phyloP scores from a whole-genome alignment of 148 eudicot species.

The Drosera capensis region DNA sequence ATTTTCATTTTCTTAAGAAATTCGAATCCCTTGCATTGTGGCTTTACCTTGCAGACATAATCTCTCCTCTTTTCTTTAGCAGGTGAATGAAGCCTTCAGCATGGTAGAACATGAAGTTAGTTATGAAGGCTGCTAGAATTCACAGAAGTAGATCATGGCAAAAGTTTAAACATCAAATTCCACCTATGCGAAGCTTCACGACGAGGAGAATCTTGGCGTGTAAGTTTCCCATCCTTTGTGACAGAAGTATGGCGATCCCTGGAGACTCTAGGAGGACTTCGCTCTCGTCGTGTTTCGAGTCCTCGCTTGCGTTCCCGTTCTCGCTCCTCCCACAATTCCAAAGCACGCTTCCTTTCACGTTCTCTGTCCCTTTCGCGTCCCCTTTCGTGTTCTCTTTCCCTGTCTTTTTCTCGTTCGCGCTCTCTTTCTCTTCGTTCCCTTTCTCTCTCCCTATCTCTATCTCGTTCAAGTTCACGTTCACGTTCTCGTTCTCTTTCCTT shows the following conservation, averaged over 20 bases:
- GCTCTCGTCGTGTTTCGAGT: too few relatives aligned
- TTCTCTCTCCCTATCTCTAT: too few relatives aligned
- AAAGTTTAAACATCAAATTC: slow-evolving; percentile 45
- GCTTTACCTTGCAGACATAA: slow-evolving; percentile 96
- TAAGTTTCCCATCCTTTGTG: slow-evolving; percentile 46
- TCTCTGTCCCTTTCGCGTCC: too few relatives aligned
- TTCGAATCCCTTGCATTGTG: slow-evolving; percentile 30
- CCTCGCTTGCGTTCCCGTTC: too few relatives aligned
- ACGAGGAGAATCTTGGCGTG: slow-evolving; percentile 69
- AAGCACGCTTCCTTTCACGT: too few relatives aligned
- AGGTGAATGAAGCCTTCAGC: slow-evolving; percentile 97
- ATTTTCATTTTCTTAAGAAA: slow-evolving; percentile 17
- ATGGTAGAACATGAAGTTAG: slow-evolving; percentile 88
- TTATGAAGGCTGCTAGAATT: slow-evolving; percentile 42
- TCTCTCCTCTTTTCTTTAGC: slow-evolving; percentile 92
- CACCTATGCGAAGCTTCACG: slow-evolving; percentile 85
- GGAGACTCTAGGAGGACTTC: slow-evolving; percentile 55
- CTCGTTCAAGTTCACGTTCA: slow-evolving; percentile 21
- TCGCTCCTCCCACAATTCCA: too few relatives aligned
- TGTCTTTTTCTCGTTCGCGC: slow-evolving; percentile 54
- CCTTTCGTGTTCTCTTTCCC: slow-evolving; percentile 40
- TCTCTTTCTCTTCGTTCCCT: slow-evolving; percentile 35
- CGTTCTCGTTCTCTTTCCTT: slow-evolving; percentile 41
- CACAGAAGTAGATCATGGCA: slow-evolving; percentile 40
- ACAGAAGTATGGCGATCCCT: slow-evolving; percentile 56